Evolutionary conservation across 2,329 filamentous ascomycete species (phyloP).

Genomic region (Fusarium sp.): DNA sequence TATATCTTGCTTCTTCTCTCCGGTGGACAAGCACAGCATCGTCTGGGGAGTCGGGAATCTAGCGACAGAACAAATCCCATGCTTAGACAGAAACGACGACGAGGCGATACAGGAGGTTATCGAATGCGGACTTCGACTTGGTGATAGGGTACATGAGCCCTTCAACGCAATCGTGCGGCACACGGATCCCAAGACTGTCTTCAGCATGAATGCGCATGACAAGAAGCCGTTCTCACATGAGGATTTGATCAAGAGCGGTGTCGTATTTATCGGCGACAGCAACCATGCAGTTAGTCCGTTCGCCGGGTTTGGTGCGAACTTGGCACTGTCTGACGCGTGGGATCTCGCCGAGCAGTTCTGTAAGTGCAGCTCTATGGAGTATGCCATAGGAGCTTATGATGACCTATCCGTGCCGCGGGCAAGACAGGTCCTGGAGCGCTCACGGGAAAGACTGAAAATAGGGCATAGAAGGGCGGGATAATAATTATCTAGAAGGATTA

Average conservation of each 20-base stretch:
- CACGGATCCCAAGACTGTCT: conserved; percentile 55
- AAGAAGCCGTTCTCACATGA: conserved; percentile 59
- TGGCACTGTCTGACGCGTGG: conserved; percentile 62
- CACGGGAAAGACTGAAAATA: conserved; percentile 41
- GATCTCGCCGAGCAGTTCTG: conserved; percentile 59
- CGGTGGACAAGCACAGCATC: conserved; percentile 56
- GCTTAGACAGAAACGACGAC: conserved; percentile 23
- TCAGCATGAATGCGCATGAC: conserved; percentile 58
- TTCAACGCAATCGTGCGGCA: conserved; percentile 56
- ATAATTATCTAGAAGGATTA: too few relatives aligned
- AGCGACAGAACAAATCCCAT: conserved; percentile 36
- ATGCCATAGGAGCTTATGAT: conserved; percentile 54
- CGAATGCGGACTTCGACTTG: conserved; percentile 50
- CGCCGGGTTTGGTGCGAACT: conserved; percentile 62
- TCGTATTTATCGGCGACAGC: conserved; percentile 63
- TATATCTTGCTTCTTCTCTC: conserved; percentile 59
- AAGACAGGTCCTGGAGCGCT: conserved; percentile 40
- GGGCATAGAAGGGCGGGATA: conserved; percentile 34
- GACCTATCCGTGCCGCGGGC: conserved; percentile 53
- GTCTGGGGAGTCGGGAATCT: conserved; percentile 59
- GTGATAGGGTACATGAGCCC: conserved; percentile 53
- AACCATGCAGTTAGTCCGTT: conserved; percentile 65
- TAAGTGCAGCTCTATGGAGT: conserved; percentile 37
- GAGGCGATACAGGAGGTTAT: conserved; percentile 50
- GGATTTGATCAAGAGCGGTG: conserved; percentile 36